A percentile compares a stretch with the other conserved stretches of the same genome.
Evolutionary conservation across 805 yeast species (phyloP).

Genomic region (Saccharomycopsis sp.): DNA sequence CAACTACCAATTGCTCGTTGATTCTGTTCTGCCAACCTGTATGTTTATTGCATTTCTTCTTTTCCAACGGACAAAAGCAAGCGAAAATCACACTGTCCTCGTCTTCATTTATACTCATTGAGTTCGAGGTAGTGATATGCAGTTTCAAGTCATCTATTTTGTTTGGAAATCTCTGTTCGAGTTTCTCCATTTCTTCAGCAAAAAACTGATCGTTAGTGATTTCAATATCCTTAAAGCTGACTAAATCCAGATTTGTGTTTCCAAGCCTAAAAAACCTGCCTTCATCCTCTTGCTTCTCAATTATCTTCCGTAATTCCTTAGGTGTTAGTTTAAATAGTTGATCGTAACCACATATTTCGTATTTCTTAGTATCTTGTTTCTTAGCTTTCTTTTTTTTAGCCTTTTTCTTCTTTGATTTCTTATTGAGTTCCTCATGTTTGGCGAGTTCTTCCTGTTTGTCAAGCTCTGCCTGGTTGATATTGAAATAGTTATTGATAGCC

Average conservation of each 20-base stretch:
- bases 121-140: neutral
- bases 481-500: conserved; percentile 25
- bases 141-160: conserved; percentile 4
- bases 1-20: conserved; percentile 11
- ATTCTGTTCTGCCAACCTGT: conserved; percentile 39
- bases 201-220: conserved; percentile 13
- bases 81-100: neutral
- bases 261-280: conserved; percentile 17
- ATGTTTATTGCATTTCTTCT: conserved; percentile 51
- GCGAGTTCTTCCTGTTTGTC: conserved; percentile 22
- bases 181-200: neutral
- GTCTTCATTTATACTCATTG: neutral
- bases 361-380: conserved; percentile 29
- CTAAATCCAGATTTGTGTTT: neutral
- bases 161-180: conserved; percentile 3
- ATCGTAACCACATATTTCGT: conserved; percentile 53
- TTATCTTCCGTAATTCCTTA: conserved; percentile 12
- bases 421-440: conserved; percentile 8
- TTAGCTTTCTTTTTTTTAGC: conserved; percentile 21
- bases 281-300: conserved; percentile 22
- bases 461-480: conserved; percentile 1
- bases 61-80: conserved; percentile 44
- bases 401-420: conserved; percentile 19
- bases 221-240: neutral
- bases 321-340: conserved; percentile 22